Evolutionary conservation across 257 asterid genomes (phyloP).

Genomic region (Penstemon eatonii): DNA sequence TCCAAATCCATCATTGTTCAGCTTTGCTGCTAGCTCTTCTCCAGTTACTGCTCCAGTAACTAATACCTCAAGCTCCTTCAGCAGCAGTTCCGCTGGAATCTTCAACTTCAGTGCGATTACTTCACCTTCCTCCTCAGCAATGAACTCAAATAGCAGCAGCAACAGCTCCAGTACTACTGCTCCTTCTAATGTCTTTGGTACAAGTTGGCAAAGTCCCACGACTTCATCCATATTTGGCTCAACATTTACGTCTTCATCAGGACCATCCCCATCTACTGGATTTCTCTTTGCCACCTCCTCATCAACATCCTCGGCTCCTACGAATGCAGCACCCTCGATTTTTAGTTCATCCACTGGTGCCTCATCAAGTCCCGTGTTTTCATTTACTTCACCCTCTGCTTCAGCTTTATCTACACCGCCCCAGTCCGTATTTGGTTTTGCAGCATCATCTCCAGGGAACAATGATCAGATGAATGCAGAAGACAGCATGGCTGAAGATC

Average conservation of each 20-base stretch:
- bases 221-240: constrained; percentile 41
- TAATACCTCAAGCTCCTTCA: constrained; percentile 25
- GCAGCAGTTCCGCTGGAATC: constrained; percentile 31
- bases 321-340: constrained; percentile 32
- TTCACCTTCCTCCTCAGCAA: constrained; percentile 42
- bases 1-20: constrained; percentile 20
- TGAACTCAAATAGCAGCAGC: constrained; percentile 40
- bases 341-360: constrained; percentile 43
- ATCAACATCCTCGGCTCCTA: constrained; percentile 36
- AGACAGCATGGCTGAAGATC: constrained; percentile 95
- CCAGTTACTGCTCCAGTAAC: constrained; percentile 29
- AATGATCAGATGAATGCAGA: constrained; percentile 69
- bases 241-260: constrained; percentile 30
- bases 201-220: constrained; percentile 43
- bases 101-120: constrained; percentile 46
- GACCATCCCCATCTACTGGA: constrained; percentile 39
- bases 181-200: constrained; percentile 41
- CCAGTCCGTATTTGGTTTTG: constrained; percentile 40
- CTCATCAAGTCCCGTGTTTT: constrained; percentile 38
- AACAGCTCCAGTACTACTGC: constrained; percentile 2
- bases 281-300: constrained; percentile 54
- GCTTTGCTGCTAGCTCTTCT: constrained; percentile 34
- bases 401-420: constrained; percentile 36
- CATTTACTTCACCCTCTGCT: constrained; percentile 42
- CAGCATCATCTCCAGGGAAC: constrained; percentile 44